Percentiles rank a stretch among this genome's conserved stretches.
Conservation (phyloP, 192 early-diverging fungal genomes). For the Dispira parvispora region DNA sequence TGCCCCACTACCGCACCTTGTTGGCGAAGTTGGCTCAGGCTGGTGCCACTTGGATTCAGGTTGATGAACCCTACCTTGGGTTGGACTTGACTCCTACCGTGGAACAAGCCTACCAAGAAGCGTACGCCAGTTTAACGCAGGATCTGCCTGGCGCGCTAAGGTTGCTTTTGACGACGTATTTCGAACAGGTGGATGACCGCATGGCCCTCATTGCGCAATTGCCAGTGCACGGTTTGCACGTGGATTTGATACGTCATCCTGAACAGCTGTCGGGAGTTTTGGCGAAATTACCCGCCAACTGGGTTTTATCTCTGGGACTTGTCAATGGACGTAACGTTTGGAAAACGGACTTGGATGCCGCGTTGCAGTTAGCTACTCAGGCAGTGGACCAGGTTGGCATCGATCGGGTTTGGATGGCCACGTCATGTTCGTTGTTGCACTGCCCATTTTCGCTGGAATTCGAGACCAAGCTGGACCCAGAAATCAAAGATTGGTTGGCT, state of each 20-base stretch:
- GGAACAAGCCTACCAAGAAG: slow-evolving; percentile 34
- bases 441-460: slow-evolving; percentile 71
- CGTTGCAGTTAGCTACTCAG: slow-evolving; percentile 45
- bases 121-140: slow-evolving; percentile 42
- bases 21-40: slow-evolving; percentile 50
- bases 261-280: slow-evolving; percentile 63
- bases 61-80: slow-evolving; percentile 68
- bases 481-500: slow-evolving; percentile 81
- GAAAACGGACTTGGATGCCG: slow-evolving; percentile 71
- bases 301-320: slow-evolving; percentile 81
- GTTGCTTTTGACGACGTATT: slow-evolving; percentile 84
- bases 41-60: slow-evolving; percentile 70
- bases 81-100: slow-evolving; percentile 36
- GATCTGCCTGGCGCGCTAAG: slow-evolving; percentile 33
- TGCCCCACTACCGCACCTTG: slow-evolving; percentile 69
- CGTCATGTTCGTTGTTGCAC: slow-evolving; percentile 87
- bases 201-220: slow-evolving; percentile 46
- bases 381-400: slow-evolving; percentile 49
- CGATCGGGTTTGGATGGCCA: slow-evolving; percentile 64
- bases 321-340: slow-evolving; percentile 97
- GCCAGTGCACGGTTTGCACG: slow-evolving; percentile 70
- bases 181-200: slow-evolving; percentile 69
- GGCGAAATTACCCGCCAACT: slow-evolving; percentile 31
- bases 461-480: slow-evolving; percentile 59
- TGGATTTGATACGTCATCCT: slow-evolving; percentile 77